A percentile compares a stretch with the other conserved stretches of the same genome.
Conservation (phyloP, 2,329 filamentous ascomycete genomes). For the Lanzia echinophila region DNA sequence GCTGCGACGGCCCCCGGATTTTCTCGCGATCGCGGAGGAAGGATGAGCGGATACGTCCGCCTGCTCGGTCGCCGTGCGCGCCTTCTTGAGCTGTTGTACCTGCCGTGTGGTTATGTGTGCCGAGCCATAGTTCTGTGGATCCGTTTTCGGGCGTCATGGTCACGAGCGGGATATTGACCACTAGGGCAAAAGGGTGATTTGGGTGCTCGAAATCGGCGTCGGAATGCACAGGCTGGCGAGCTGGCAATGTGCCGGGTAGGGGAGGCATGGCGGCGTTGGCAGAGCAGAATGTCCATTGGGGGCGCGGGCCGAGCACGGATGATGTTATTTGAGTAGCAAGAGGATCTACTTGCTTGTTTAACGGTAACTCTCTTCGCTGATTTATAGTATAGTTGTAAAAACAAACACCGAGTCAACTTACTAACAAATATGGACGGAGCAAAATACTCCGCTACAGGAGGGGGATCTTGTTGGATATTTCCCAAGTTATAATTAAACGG, state of each 20-base stretch:
- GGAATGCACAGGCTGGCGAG: slow-evolving; percentile 50
- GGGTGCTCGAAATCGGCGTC: slow-evolving; percentile 54
- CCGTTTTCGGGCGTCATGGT: slow-evolving; percentile 31
- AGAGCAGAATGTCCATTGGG: slow-evolving; percentile 51
- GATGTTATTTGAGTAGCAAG: slow-evolving; percentile 48
- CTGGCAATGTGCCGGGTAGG: slow-evolving; percentile 33
- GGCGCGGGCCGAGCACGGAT: slow-evolving; percentile 46
- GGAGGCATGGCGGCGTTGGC: slow-evolving; percentile 52
- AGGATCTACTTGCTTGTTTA: too few species aligned
- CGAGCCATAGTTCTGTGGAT: slow-evolving; percentile 35
- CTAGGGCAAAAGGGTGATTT: slow-evolving; percentile 34
- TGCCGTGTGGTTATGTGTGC: slow-evolving; percentile 17
- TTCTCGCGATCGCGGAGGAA: slow-evolving; percentile 29
- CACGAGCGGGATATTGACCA: slow-evolving; percentile 33
- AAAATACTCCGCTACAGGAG: slow-evolving; percentile 44
- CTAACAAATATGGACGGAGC: slow-evolving; percentile 47
- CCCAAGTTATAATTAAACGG: slow-evolving; percentile 58
- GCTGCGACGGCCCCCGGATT: slow-evolving; percentile 40
- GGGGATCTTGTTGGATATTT: slow-evolving; percentile 56
- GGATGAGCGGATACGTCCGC: too few species aligned
- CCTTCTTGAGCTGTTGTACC: too few species aligned
- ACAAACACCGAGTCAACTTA: slow-evolving; percentile 31
- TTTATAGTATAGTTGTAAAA: too few species aligned
- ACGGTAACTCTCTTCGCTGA: too few species aligned
- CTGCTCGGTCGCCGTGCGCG: too few species aligned